Base-by-base conservation (phyloP, 352 stramenopile species). In the Globisporangium paddicum region DNA sequence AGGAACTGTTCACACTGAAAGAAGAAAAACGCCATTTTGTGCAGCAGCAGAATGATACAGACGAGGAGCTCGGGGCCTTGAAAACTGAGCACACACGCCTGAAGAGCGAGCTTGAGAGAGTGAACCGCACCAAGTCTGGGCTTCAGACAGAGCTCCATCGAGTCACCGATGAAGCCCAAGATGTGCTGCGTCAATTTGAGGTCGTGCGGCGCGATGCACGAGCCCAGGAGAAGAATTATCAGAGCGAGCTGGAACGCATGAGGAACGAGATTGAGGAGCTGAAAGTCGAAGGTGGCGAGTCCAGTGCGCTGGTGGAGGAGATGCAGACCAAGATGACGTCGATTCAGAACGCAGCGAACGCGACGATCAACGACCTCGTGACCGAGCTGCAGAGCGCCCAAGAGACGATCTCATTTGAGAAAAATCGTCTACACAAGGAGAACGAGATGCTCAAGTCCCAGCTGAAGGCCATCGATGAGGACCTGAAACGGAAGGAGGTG, bases 311-410 rank as follows among this genome's bases (percentile, higher is more conserved):
- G 8, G 62, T 72, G 0, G 82, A 89, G 40, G 77, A 89, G 55
- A 46, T 91, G 30, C 82, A 91, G 41, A 62, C 50, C 13, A 88
- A 91, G 55, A 75, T 91, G 53, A 75, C 71, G 16, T 85, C 82
- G 0, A 79, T 91, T 25, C 82, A 91, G 59, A 86, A 53, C 58
- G 82, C 82, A 5, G 82, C 82, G 14, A 91, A 91, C 63, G 82
- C 82, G 0, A 91, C 82, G 8, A 89, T 91, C 47, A 86, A 91
- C 57, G 82, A 91, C 23, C 58, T 91, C 2, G 73, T 89, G 47
- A 55, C 40, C 6, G 82, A 91, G 57, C 37, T 91, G 9, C 80
- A 89, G 55, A 64, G 64, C 25, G 71, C 71, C 7, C 79, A 89
- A 19, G 82, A 91, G 32, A 64, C 75, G 26, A 63, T 85, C 18